These are phyloP conservation scores for Friedmanniomyces simplex DNA, from an alignment of 495 filamentous ascomycete species.

Conservation along the genomic window DNA sequence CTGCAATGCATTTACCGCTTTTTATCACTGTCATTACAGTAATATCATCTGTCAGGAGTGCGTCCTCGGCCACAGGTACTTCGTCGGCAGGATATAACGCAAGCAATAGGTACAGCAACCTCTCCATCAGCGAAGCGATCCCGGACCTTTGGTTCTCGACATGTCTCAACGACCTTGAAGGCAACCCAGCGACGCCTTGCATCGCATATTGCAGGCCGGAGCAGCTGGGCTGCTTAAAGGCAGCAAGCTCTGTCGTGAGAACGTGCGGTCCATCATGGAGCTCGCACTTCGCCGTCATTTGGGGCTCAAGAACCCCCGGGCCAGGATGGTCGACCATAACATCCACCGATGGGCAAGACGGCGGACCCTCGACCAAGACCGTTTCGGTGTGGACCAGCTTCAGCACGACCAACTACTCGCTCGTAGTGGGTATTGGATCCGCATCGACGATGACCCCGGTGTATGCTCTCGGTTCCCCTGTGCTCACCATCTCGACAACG, in stretches of 20 bases:
- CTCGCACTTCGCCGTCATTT: neutral
- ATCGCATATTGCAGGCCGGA: too few species aligned
- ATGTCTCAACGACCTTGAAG: too few species aligned
- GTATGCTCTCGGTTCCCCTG: slow-evolving; percentile 5
- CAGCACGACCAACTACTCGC: neutral
- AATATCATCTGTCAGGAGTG: too few species aligned
- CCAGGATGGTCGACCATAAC: neutral
- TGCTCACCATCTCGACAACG: neutral
- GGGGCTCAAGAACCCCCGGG: neutral
- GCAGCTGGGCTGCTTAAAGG: too few species aligned
- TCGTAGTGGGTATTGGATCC: neutral
- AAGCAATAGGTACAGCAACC: too few species aligned
- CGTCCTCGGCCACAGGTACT: too few species aligned
- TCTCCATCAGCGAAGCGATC: too few species aligned
- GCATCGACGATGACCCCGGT: slow-evolving; percentile 2
- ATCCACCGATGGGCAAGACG: neutral
- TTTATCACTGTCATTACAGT: too few species aligned
- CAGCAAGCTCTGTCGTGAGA: neutral
- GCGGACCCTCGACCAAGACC: neutral
- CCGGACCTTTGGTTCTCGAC: too few species aligned
- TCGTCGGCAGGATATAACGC: too few species aligned
- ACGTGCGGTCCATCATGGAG: neutral
- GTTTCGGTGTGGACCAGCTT: slow-evolving; percentile 1
- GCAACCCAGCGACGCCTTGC: too few species aligned
- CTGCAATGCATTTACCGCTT: too few species aligned